Evolutionary conservation across 495 filamentous ascomycete species (phyloP), one percentile per base, ranked within the genome.

Genomic region (Daldinia decipiens): DNA sequence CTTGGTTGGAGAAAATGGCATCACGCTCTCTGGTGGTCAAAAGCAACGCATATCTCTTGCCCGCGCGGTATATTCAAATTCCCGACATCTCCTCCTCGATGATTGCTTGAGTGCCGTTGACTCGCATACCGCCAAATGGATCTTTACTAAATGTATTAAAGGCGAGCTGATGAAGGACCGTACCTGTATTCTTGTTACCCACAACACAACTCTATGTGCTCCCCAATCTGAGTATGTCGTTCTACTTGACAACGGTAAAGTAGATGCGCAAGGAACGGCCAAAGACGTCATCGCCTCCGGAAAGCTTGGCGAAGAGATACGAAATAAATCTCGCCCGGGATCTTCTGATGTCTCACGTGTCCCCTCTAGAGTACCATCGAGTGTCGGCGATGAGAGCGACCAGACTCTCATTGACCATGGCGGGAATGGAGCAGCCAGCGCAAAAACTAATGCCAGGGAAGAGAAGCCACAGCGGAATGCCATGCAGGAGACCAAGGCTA

Each of bases 71-170:
- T 99, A 99, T 78, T 96, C 92, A 65, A 93, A 91, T 78, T 95
- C 94, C 15, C 88, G 89, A 50, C 95, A 99, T 78, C 78, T 99
- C 12, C 86, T 99, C 5, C 82, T 99, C 32, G 95, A 99, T 76
- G 95, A 99, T 79, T 97, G 96, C 70, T 85, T 99, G 54, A 98
- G 94, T 75, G 95, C 95, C 17, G 95, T 99, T n/a, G 95, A 99
- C 79, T 97, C 96, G 7, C 95, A 99, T 74, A 98, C 95, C 1
- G 95, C 94, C 9, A 97, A 97, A 80, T 98, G 97, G 88, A 98
- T 99, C 70, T 98, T 98, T 80, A 91, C 90, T 69, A 89, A 97
- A 73, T 94, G 93, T 59, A 89, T 99, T 67, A 90, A 91, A 68
- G 95, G 95, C 6, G 92, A 93, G 3, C 79, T 99, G 64, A 98